A percentile compares a stretch with the other conserved stretches of the same genome.
These are phyloP conservation scores for Aspergillus taichungensis DNA, from an alignment of 495 filamentous ascomycete genomes.

Conservation along the genomic window DNA sequence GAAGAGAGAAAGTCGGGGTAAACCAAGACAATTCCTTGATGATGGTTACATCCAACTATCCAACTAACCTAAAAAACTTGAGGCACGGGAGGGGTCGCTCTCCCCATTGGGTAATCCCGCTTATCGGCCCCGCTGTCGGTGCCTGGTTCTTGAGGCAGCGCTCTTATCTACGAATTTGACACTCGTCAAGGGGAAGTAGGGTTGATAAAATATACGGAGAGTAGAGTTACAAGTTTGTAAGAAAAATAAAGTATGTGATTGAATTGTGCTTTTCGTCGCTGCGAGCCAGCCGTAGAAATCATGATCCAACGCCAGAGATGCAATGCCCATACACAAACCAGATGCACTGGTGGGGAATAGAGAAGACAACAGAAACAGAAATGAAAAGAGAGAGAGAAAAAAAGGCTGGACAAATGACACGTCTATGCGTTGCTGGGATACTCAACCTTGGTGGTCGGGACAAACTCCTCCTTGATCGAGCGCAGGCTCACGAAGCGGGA, in stretches of 20 bases:
- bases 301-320: too few relatives aligned
- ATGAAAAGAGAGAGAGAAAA: neutral
- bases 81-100: slow-evolving; percentile 4
- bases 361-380: neutral
- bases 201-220: too few relatives aligned
- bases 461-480: slow-evolving; percentile 88
- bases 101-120: slow-evolving; percentile 8
- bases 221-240: too few relatives aligned
- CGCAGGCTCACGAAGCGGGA: slow-evolving; percentile 73
- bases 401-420: neutral
- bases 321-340: too few relatives aligned
- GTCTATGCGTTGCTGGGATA: slow-evolving; percentile 69
- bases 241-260: too few relatives aligned
- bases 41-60: too few relatives aligned
- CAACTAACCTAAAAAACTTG: neutral
- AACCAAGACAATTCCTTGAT: too few relatives aligned
- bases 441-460: slow-evolving; percentile 53
- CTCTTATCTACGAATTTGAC: neutral
- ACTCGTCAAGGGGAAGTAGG: too few relatives aligned
- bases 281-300: neutral
- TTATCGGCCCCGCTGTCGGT: slow-evolving; percentile 5
- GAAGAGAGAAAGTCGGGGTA: too few relatives aligned
- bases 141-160: neutral
- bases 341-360: neutral
- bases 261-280: neutral